phyloP scores from a whole-genome alignment of 2,329 filamentous ascomycete species.

The Fusarium sp. region DNA sequence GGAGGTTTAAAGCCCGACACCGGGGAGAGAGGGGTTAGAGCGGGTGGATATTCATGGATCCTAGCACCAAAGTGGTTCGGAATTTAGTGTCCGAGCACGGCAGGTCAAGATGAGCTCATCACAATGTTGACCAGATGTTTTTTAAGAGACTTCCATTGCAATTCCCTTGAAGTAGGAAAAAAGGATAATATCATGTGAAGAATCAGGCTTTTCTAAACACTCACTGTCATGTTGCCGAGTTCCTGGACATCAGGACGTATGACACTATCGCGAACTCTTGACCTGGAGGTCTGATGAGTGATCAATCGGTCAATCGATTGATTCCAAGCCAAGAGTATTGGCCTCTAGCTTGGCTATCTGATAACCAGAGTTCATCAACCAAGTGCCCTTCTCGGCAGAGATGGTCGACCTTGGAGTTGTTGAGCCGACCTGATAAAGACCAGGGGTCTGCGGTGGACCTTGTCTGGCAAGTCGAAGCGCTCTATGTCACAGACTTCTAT shows the following conservation, averaged over 20 bases:
- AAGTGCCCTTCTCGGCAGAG: constrained; percentile 11
- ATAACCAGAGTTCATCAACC: constrained; percentile 14
- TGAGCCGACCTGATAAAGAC: constrained; percentile 27
- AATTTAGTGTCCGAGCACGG: constrained; percentile 39
- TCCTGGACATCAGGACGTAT: background rate
- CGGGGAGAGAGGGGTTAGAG: constrained; percentile 40
- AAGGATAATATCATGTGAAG: background rate
- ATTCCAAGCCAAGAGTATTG: background rate
- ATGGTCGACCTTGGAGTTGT: constrained; percentile 27
- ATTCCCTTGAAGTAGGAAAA: background rate
- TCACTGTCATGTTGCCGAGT: background rate
- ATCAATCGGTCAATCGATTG: constrained; percentile 13
- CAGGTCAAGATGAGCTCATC: background rate
- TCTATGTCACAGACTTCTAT: constrained; percentile 28
- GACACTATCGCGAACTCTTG: background rate
- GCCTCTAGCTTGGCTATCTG: background rate
- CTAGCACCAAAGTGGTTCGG: constrained; percentile 22
- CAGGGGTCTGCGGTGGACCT: constrained; percentile 27
- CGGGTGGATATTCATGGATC: constrained; percentile 32
- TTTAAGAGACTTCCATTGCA: background rate
- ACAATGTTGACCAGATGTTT: background rate
- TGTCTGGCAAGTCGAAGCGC: constrained; percentile 29
- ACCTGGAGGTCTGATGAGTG: background rate
- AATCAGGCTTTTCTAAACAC: background rate
- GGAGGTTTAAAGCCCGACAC: constrained; percentile 41